Conservation (phyloP, 2,329 filamentous ascomycete species). For the Ophiocordyceps robertsii region DNA sequence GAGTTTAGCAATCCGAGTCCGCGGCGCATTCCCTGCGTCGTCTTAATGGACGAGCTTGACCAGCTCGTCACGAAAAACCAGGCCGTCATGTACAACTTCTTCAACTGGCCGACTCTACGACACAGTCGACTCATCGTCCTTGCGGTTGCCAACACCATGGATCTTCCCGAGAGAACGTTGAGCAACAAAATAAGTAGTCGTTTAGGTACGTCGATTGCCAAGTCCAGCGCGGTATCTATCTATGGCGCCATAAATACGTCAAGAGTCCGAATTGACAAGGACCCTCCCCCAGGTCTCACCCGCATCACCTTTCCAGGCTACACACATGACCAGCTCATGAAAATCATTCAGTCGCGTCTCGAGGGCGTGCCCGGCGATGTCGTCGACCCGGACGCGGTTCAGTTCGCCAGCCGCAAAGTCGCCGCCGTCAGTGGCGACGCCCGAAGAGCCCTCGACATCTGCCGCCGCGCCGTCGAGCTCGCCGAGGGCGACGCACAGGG, state of each 20-base stretch:
- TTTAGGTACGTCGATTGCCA: conserved; percentile 33
- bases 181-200: conserved; percentile 98
- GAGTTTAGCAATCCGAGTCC: conserved; percentile 90
- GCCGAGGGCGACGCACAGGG: conserved; percentile 57
- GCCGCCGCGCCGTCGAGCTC: conserved; percentile 84
- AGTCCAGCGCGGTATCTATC: background rate
- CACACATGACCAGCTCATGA: conserved; percentile 93
- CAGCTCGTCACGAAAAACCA: conserved; percentile 97
- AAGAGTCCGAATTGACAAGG: background rate
- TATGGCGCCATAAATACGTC: background rate
- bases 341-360: conserved; percentile 89
- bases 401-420: conserved; percentile 93
- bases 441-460: conserved; percentile 84
- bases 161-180: conserved; percentile 85
- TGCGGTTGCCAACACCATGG: conserved; percentile 98
- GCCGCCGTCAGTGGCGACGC: conserved; percentile 94
- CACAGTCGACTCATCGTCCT: conserved; percentile 92
- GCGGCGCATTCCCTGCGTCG: conserved; percentile 83
- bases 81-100: conserved; percentile 99
- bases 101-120: conserved; percentile 91
- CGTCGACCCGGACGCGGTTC: conserved; percentile 83
- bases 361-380: conserved; percentile 79
- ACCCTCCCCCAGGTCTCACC: conserved; percentile 45
- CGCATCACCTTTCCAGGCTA: conserved; percentile 96
- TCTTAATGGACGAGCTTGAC: conserved; percentile 96